Percentiles rank a stretch among this genome's conserved stretches.
Conservation (phyloP, 1,284 basidiomycete species). For the Inonotus hispidus region DNA sequence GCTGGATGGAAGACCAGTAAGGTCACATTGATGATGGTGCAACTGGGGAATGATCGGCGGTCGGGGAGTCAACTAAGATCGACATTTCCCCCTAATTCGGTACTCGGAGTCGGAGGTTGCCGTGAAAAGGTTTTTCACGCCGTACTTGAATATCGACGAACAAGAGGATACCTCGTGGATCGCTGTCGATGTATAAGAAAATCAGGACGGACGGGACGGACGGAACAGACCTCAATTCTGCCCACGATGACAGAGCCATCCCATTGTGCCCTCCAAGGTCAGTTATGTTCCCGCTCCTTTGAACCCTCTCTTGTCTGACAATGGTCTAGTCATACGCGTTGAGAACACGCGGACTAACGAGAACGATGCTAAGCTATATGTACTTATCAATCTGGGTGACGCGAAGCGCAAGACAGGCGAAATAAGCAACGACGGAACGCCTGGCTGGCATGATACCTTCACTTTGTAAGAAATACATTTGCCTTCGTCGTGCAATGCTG, state of each 20-base stretch:
- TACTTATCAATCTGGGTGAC: not conserved
- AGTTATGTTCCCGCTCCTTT: not conserved
- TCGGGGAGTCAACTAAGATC: too few species aligned
- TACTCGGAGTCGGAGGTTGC: too few species aligned
- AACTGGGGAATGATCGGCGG: too few species aligned
- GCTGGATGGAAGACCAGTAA: too few species aligned
- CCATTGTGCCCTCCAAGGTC: not conserved
- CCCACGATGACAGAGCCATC: not conserved
- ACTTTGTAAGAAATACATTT: not conserved
- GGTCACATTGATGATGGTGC: too few species aligned
- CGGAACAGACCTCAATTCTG: not conserved
- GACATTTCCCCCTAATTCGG: too few species aligned
- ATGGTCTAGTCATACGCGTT: not conserved
- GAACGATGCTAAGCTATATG: not conserved
- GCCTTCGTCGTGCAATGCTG: not conserved
- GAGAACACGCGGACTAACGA: not conserved
- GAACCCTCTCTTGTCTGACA: not conserved
- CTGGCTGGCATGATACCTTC: not conserved
- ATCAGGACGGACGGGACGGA: not conserved
- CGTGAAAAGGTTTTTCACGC: too few species aligned
- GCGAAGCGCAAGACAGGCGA: not conserved
- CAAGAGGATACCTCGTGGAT: not conserved
- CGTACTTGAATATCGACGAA: not conserved
- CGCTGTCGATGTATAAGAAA: not conserved
- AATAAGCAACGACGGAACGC: not conserved